A percentile compares a stretch with the other conserved stretches of the same genome.
Conservation (phyloP, 768 basidiomycete species). For the Pholiota conissans region DNA sequence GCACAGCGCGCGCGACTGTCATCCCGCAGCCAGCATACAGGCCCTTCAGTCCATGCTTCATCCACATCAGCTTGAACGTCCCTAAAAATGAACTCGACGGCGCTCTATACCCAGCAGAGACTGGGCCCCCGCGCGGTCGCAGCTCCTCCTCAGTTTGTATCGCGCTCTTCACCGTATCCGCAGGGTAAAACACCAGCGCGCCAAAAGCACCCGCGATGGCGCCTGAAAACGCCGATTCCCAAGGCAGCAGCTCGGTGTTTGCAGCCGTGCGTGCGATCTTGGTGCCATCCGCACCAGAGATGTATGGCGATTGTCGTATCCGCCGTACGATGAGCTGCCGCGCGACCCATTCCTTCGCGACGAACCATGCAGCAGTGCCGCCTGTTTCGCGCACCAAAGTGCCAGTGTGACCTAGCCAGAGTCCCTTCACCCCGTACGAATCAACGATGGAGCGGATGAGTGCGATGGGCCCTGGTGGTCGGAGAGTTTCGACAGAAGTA, state of each 20-base stretch:
- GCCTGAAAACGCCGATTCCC: conserved; percentile 85
- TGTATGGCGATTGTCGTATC: conserved; percentile 20
- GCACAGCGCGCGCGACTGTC: conserved; percentile 81
- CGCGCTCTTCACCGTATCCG: conserved; percentile 91
- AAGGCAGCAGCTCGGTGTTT: conserved; percentile 55
- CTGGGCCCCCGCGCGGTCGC: conserved; percentile 40
- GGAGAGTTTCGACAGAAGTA: conserved; percentile 17
- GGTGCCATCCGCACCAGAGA: conserved; percentile 9
- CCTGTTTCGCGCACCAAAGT: conserved; percentile 93
- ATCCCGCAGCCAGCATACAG: conserved; percentile 93
- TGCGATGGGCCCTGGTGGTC: conserved; percentile 72
- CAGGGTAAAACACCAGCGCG: conserved; percentile 90
- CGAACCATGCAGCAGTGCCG: conserved; percentile 90
- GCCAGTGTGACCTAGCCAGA: conserved; percentile 97
- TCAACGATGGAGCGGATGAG: conserved; percentile 66
- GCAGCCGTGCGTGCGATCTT: conserved; percentile 27
- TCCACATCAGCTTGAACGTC: conserved; percentile 71
- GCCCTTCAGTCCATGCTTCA: conserved; percentile 73
- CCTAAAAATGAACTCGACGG: conserved; percentile 43
- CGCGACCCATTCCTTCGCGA: conserved; percentile 79
- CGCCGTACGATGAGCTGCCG: conserved; percentile 57
- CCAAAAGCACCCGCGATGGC: conserved; percentile 85
- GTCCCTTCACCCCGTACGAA: conserved; percentile 71
- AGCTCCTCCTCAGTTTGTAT: conserved; percentile 95
- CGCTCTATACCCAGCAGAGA: background rate